Evolutionary conservation across 768 basidiomycete species (phyloP).

Genomic region (Clathrus columnatus): DNA sequence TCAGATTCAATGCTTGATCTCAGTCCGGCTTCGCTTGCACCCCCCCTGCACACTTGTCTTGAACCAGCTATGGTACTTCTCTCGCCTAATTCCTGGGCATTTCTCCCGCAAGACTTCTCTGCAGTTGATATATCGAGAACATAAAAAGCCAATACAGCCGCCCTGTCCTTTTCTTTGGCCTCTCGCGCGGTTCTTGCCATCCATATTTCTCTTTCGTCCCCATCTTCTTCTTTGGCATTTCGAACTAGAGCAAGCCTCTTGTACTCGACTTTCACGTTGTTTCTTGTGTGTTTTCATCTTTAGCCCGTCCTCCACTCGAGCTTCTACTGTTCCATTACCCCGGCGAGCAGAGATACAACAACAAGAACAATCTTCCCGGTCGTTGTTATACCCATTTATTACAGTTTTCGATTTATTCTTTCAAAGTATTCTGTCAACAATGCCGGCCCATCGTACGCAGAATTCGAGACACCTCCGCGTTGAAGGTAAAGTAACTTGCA

Average conservation of each 20-base stretch:
- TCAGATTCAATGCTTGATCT: background rate
- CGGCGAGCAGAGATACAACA: too few species aligned
- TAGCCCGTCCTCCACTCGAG: background rate
- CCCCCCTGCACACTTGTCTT: background rate
- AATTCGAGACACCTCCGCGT: conserved; percentile 12
- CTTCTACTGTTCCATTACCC: too few species aligned
- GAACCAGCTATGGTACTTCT: conserved; percentile 1
- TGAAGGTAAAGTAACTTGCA: background rate
- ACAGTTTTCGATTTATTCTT: background rate
- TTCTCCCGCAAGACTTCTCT: conserved; percentile 6
- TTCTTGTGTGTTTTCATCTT: background rate
- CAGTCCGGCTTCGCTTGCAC: background rate
- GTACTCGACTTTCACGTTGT: background rate
- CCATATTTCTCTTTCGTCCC: conserved; percentile 1
- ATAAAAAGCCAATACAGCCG: conserved; percentile 4
- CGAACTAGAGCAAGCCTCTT: conserved; percentile 11
- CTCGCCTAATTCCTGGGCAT: conserved; percentile 2
- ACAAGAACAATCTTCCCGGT: background rate
- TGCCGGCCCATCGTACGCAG: conserved; percentile 13
- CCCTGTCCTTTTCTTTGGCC: conserved; percentile 2
- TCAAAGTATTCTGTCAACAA: background rate
- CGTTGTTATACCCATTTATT: background rate
- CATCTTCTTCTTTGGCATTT: conserved; percentile 8
- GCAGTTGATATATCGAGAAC: conserved; percentile 10
- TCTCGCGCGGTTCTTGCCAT: conserved; percentile 3